These are phyloP conservation scores for Populus tomentosa DNA, from an alignment of 441 rosid species.

Conservation along the genomic window DNA sequence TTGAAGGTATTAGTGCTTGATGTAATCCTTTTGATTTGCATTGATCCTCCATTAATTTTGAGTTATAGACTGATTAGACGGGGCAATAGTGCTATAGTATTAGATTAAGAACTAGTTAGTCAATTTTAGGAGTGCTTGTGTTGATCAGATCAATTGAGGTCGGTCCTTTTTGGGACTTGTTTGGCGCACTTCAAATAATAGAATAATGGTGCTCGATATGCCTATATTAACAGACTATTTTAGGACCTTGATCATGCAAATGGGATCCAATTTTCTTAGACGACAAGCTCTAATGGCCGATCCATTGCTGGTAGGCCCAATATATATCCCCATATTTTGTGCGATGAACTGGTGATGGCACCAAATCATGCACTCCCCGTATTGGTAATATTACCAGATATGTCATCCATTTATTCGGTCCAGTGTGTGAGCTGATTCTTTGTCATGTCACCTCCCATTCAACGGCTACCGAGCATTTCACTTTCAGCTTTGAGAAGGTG, in stretches of 20 bases:
- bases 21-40: conserved; percentile 3
- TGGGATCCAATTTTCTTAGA: conserved; percentile 26
- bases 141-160: background rate
- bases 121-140: background rate
- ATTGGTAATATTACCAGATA: conserved; percentile 15
- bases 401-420: conserved; percentile 43
- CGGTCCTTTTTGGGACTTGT: background rate
- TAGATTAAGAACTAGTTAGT: background rate
- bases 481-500: conserved; percentile 25
- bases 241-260: conserved; percentile 26
- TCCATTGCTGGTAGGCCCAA: conserved; percentile 54
- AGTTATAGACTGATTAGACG: background rate
- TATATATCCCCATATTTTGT: conserved; percentile 14
- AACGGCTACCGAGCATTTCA: conserved; percentile 23
- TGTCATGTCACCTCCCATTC: conserved; percentile 33
- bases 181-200: background rate
- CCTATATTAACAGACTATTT: background rate
- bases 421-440: conserved; percentile 32
- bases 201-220: background rate
- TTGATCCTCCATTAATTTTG: conserved; percentile 7
- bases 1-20: background rate
- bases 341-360: conserved; percentile 34
- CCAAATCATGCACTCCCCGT: conserved; percentile 28
- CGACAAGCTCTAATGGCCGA: conserved; percentile 34
- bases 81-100: background rate